These are phyloP conservation scores for Coemansia sp. DNA, from an alignment of 192 early-diverging fungal species.

Conservation along the genomic window DNA sequence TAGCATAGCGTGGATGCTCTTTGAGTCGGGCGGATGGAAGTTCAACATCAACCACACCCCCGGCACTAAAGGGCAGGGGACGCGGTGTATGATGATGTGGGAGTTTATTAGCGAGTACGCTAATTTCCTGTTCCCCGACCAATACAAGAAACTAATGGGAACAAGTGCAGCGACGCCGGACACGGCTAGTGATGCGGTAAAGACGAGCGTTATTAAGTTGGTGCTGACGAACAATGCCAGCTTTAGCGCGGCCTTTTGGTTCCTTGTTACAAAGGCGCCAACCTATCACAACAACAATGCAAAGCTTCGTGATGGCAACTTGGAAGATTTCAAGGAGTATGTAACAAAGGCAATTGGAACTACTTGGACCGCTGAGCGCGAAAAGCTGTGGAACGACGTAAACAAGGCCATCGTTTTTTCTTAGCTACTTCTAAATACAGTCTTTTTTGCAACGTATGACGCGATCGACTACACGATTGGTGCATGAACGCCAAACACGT, in stretches of 20 bases:
- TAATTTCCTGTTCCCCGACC: constrained; percentile 13
- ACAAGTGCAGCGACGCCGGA: neutral
- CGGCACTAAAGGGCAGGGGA: constrained; percentile 25
- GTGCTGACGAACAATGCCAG: constrained; percentile 27
- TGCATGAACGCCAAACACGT: neutral
- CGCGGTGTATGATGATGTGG: constrained; percentile 37
- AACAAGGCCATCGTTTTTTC: constrained; percentile 18
- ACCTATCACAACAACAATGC: constrained; percentile 3
- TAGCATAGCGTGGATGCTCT: constrained; percentile 26
- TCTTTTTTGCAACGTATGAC: neutral
- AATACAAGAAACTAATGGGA: constrained; percentile 2
- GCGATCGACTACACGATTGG: neutral
- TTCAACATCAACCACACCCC: constrained; percentile 32
- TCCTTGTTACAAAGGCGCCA: constrained; percentile 11
- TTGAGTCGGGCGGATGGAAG: constrained; percentile 30
- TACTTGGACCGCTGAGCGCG: constrained; percentile 11
- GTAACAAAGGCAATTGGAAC: constrained; percentile 7
- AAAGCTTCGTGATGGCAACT: constrained; percentile 26
- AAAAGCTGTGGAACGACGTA: constrained; percentile 17
- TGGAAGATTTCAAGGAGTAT: constrained; percentile 25
- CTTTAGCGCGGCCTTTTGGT: constrained; percentile 44
- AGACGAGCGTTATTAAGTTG: constrained; percentile 13
- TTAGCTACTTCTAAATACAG: neutral
- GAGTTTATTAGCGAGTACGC: constrained; percentile 27
- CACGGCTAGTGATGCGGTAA: neutral